Base-by-base conservation (phyloP, 805 yeast genomes). In the Candida pseudoglaebosa region DNA sequence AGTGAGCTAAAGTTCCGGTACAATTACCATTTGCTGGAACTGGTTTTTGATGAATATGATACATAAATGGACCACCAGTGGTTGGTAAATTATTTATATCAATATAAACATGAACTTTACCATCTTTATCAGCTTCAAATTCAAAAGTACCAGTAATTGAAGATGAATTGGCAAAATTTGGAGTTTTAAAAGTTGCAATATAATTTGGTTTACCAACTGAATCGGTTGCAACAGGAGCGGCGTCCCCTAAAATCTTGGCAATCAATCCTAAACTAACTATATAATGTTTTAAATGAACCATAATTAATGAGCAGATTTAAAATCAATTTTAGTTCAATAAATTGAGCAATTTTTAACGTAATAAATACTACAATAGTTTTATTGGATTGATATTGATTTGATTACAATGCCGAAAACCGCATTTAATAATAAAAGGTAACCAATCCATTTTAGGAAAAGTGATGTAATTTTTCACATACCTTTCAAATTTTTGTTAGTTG, bases 11-110 rank as follows among this genome's bases (percentile, higher is more conserved):
- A 12, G 73, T 63, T 30, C 57, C 70, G n/a, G 57, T 49, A 46
- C 71, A 67, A 39, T 60, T 55, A 10, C 68, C 71, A 37, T 59
- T 50, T 4, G 57, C 28, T 9, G 72, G 71, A 26, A 67, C 70
- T 10, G 67, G 59, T 24, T 42, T 37, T 37, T 57, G 52, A 48
- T 67, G 71, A 41, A 67, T 54, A 46, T 65, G 70, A 58, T 67
- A 67, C 28, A 52, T 39, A 57, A 65, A 67, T 19, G 70, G 69
- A 13, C 70, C 70, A 17, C 68, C 68, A 3, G 43, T 20, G 12
- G 43, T 24, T 8, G 71, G 72, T 46, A 67, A 60, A 20, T 54
- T 57, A 8, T 46, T 28, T 24, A 67, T 36, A 36, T 62, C 54
- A n/a, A 65, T 66, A 17, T 45, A 39, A 7, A 67, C 65, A 26